These are phyloP conservation scores for Leishmania gerbilli DNA, from an alignment of 208 protist genomes.

Conservation along the genomic window DNA sequence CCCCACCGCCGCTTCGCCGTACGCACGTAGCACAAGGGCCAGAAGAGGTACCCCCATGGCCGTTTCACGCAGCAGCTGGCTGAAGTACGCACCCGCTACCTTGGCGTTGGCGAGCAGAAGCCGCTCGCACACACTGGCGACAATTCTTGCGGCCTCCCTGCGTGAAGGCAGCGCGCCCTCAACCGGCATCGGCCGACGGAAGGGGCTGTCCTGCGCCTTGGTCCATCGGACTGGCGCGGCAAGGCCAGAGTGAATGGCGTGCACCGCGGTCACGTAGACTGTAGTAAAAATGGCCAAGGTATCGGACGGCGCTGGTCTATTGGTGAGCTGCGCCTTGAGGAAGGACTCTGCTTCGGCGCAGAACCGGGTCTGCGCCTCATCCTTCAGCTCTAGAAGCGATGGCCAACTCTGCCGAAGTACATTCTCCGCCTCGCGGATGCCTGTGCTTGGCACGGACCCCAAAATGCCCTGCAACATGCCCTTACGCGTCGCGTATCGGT, in stretches of 20 bases:
- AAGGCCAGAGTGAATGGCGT: slow-evolving; percentile 23
- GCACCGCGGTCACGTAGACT: slow-evolving; percentile 12
- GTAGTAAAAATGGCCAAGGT: not conserved
- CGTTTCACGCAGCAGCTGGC: slow-evolving; percentile 19
- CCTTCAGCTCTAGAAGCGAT: not conserved
- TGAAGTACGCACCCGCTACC: slow-evolving; percentile 5
- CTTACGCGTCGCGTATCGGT: not conserved
- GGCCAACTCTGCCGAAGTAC: slow-evolving; percentile 1
- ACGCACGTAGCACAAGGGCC: slow-evolving; percentile 48
- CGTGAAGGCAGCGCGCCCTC: not conserved
- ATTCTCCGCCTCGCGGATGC: not conserved
- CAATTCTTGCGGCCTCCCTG: not conserved
- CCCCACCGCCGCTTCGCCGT: slow-evolving; percentile 30
- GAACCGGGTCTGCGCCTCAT: not conserved
- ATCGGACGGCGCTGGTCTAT: not conserved
- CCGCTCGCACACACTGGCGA: slow-evolving; percentile 19
- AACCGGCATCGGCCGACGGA: not conserved
- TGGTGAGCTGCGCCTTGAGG: not conserved
- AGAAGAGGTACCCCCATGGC: slow-evolving; percentile 40
- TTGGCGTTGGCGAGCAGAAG: slow-evolving; percentile 15
- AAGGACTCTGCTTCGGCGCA: slow-evolving; percentile 1
- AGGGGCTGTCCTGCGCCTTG: slow-evolving; percentile 10
- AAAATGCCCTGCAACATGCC: not conserved
- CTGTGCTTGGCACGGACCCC: not conserved
- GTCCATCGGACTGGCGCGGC: slow-evolving; percentile 20